Evolutionary conservation across 2,329 filamentous ascomycete species (phyloP).

Genomic region (Claviceps maximensis): DNA sequence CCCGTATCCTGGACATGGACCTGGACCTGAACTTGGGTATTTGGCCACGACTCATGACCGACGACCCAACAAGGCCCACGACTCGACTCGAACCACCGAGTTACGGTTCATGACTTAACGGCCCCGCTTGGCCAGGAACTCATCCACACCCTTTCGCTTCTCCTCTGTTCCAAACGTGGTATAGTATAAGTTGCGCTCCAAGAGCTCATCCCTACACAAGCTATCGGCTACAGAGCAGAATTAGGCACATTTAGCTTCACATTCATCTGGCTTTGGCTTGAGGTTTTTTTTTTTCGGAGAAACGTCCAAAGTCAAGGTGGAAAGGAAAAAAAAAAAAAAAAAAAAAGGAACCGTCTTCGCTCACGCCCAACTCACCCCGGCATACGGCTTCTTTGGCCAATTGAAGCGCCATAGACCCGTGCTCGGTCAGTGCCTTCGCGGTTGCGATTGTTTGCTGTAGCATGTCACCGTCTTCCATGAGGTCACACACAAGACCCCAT

Average conservation of each 20-base stretch:
- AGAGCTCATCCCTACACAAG: conserved; percentile 17
- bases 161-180: conserved; percentile 21
- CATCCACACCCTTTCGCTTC: conserved; percentile 16
- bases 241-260: not conserved
- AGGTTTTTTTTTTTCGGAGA: not conserved
- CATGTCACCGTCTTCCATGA: conserved; percentile 14
- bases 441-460: conserved; percentile 13
- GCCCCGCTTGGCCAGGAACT: conserved; percentile 15
- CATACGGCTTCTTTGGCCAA: conserved; percentile 18
- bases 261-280: not conserved
- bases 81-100: not conserved
- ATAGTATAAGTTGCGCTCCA: conserved; percentile 23
- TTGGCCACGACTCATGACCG: too few species aligned
- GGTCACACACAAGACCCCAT: conserved; percentile 14
- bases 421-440: conserved; percentile 12
- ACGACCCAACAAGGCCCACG: not conserved
- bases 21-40: too few species aligned
- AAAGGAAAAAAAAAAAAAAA: not conserved
- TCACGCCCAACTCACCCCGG: conserved; percentile 11
- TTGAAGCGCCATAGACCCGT: conserved; percentile 14
- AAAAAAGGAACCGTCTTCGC: not conserved
- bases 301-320: not conserved
- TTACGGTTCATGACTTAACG: not conserved
- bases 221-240: conserved; percentile 12
- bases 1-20: too few species aligned